phyloP scores from a whole-genome alignment of 106 monocot species.

The Dioscorea alata region DNA sequence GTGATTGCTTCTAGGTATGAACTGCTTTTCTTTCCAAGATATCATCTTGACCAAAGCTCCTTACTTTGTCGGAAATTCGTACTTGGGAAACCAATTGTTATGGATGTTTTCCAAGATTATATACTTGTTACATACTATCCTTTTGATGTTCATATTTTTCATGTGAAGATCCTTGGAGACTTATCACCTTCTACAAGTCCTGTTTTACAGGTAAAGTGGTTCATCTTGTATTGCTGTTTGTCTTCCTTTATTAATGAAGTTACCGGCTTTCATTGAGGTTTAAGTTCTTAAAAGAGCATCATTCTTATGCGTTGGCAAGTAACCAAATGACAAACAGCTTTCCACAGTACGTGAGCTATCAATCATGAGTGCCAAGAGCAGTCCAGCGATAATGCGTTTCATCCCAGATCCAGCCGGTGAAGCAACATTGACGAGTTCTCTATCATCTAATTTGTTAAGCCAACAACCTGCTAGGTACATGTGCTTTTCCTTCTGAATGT shows the following conservation, averaged over 20 bases:
- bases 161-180: constrained; percentile 76
- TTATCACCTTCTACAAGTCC: constrained; percentile 69
- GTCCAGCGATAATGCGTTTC: constrained; percentile 90
- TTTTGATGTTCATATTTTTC: constrained; percentile 97
- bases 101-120: constrained; percentile 93
- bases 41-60: constrained; percentile 98
- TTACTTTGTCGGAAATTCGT: constrained; percentile 77
- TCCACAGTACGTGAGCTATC: constrained; percentile 95
- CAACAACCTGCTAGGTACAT: constrained; percentile 83
- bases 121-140: constrained; percentile 89
- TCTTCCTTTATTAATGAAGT: background rate
- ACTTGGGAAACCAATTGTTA: constrained; percentile 84
- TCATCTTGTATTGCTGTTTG: background rate
- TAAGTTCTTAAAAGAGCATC: constrained; percentile 6
- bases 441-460: constrained; percentile 23
- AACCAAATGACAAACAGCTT: constrained; percentile 86
- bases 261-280: too few relatives aligned
- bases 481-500: background rate
- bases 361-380: constrained; percentile 95
- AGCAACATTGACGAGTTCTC: constrained; percentile 6
- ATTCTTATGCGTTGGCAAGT: constrained; percentile 32
- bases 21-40: constrained; percentile 93
- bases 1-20: constrained; percentile 67
- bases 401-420: constrained; percentile 49
- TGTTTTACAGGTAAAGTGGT: constrained; percentile 61